Percentiles rank a stretch among this genome's conserved stretches.
Evolutionary conservation across 345 rosid species (phyloP).

Genomic region (Salix udensis): DNA sequence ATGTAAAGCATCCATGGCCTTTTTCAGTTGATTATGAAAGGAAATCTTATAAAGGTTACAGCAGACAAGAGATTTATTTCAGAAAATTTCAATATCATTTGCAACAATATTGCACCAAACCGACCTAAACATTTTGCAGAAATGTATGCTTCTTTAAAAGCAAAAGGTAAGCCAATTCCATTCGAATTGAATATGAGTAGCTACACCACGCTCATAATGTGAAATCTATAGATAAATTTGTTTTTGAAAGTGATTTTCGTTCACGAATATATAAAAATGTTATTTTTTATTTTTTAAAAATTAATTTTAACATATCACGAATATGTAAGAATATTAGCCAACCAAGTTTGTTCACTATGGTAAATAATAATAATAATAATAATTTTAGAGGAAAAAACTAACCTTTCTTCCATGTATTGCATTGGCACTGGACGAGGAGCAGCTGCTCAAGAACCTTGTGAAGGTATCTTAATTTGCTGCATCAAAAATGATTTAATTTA

Average conservation of each 20-base stretch:
- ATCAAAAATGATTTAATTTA: no score
- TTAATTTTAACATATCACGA: no score
- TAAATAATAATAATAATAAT: no score
- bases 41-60: constrained; percentile 2
- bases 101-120: background rate
- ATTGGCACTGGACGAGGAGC: no score
- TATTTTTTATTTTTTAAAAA: no score
- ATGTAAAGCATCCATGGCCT: constrained; percentile 1
- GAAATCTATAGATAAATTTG: constrained; percentile 5
- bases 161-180: constrained; percentile 6
- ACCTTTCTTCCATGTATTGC: no score
- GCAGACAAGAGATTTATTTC: background rate
- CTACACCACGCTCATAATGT: constrained; percentile 57
- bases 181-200: constrained; percentile 10
- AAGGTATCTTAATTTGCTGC: no score
- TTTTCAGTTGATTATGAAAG: constrained; percentile 2
- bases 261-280: no score
- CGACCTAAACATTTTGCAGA: background rate
- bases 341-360: no score
- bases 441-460: no score
- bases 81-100: background rate
- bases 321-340: no score
- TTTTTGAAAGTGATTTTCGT: constrained; percentile 8
- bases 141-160: background rate
- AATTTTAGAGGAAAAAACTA: no score